Base-by-base conservation (phyloP, 305 asterid genomes). In the Fraxinus latifolia region DNA sequence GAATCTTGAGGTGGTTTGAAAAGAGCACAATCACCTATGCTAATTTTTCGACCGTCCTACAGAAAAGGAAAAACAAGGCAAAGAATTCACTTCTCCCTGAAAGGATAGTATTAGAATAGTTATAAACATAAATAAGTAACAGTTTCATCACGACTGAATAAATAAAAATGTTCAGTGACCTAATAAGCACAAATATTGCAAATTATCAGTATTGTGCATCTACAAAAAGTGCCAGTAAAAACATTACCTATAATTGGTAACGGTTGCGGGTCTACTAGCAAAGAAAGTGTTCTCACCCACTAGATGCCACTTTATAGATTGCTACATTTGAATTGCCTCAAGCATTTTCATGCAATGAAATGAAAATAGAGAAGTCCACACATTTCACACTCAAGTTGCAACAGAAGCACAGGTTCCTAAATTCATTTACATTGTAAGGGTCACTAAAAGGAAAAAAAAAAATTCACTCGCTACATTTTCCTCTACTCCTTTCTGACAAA, bases 1-100 rank as follows among this genome's bases (percentile, higher is more conserved):
- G 89, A 89, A 75, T 86, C 92, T 60, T 87, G 87, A 3, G 92
- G 87, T 12, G 92, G 87, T 79, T 89, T 84, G 78, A 88, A 87
- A 87, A 91, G 90, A 77, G 91, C 91, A 87, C 93, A 91, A 83
- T 88, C 93, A 77, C 90, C 92, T 55, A 89, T 83, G 33, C 84
- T 81, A 81, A 89, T 86, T 34, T 82, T 84, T 84, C 92, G 91
- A 85, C 88, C 91, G 72, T 89, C 93, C 93, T 91, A 87, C 85
- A 82, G 81, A 32, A 55, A 80, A 42, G 33, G 70, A 25, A 76
- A 23, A 25, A 62, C 5, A 27, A 39, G 47, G 73, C 36, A 70
- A 33, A 72, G 27, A n/a, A 33, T 33, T 72, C 76, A 72, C 76
- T 33, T 72, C 27, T 70, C 75, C 75, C 39, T 31, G 27, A 32